Percentiles rank a stretch among this genome's conserved stretches.
Evolutionary conservation across 2,329 filamentous ascomycete species (phyloP).

Genomic region (Fusarium piperis): DNA sequence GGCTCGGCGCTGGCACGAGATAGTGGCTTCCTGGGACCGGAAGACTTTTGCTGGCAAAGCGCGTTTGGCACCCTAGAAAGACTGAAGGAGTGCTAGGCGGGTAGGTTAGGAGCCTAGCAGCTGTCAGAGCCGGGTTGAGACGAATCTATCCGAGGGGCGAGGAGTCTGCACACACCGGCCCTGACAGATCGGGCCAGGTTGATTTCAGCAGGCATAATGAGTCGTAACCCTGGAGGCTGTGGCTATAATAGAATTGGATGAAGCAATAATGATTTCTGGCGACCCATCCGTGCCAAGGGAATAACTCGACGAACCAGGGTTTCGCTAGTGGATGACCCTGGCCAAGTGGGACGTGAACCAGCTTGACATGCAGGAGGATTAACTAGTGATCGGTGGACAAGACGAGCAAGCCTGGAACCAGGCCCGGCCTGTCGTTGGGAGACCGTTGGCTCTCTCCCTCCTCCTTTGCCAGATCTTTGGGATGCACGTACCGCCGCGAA

Average conservation of each 20-base stretch:
- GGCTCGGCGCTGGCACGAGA: conserved; percentile 27
- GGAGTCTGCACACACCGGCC: conserved; percentile 24
- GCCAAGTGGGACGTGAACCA: conserved; percentile 25
- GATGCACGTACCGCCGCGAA: conserved; percentile 32
- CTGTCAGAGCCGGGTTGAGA: conserved; percentile 19
- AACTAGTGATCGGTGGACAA: conserved; percentile 34
- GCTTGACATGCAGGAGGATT: conserved; percentile 35
- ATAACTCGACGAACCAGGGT: conserved; percentile 23
- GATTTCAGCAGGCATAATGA: conserved; percentile 39
- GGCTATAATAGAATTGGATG: conserved; percentile 37
- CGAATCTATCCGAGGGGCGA: conserved; percentile 19
- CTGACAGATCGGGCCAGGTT: conserved; percentile 29
- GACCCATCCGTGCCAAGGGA: conserved; percentile 35
- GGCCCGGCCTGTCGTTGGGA: conserved; percentile 16
- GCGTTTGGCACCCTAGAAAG: conserved; percentile 12
- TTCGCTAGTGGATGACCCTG: conserved; percentile 31
- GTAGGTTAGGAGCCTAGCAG: neutral
- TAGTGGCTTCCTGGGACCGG: conserved; percentile 24
- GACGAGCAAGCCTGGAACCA: conserved; percentile 6
- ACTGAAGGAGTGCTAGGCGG: neutral
- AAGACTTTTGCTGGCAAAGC: conserved; percentile 32
- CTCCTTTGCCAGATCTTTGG: conserved; percentile 20
- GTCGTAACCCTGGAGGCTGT: conserved; percentile 28
- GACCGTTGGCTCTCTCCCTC: conserved; percentile 4
- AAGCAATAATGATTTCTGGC: conserved; percentile 25